Base-by-base conservation (phyloP, 495 filamentous ascomycete species). In the Parathielavia appendiculata region DNA sequence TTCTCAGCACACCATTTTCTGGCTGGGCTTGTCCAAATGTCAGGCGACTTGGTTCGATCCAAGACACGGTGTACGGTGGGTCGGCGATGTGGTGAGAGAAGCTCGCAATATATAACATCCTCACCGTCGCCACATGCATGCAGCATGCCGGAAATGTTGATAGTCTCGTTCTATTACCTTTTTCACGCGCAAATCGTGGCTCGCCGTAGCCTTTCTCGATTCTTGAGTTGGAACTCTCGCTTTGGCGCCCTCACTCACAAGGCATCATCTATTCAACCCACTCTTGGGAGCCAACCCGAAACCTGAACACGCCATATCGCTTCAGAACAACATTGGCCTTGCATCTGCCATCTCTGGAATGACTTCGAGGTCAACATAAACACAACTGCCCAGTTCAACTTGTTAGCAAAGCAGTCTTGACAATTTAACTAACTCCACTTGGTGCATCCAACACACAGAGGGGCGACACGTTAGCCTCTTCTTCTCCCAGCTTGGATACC, bases 221-320 rank as follows among this genome's bases (percentile, higher is more conserved):
- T 30, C 26, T 30, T 6, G 6, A 30, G 26, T 6, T 30, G 26
- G 26, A 30, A 3, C 2, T 30, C n/a, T 10, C n/a, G 30, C 22
- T 44, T 51, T 48, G 39, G n/a, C 13, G 16, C 36, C 36, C 36
- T 63, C 16, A 17, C n/a, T n/a, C 60, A 65, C 63, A 49, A 66
- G 64, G 54, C 64, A 30, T 30, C 26, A 30, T 2, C 26, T 2
- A 30, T 30, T 30, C 26, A 30, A n/a, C n/a, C n/a, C n/a, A n/a
- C n/a, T n/a, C n/a, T n/a, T n/a, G n/a, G n/a, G n/a, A n/a, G n/a
- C n/a, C n/a, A n/a, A n/a, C n/a, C n/a, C n/a, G n/a, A n/a, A n/a
- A n/a, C n/a, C n/a, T n/a, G n/a, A n/a, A n/a, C n/a, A n/a, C n/a
- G n/a, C n/a, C n/a, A n/a, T n/a, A n/a, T n/a, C n/a, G n/a, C n/a